These are phyloP conservation scores for Pulveroboletus sp. DNA, from an alignment of 768 basidiomycete genomes.

Conservation along the genomic window DNA sequence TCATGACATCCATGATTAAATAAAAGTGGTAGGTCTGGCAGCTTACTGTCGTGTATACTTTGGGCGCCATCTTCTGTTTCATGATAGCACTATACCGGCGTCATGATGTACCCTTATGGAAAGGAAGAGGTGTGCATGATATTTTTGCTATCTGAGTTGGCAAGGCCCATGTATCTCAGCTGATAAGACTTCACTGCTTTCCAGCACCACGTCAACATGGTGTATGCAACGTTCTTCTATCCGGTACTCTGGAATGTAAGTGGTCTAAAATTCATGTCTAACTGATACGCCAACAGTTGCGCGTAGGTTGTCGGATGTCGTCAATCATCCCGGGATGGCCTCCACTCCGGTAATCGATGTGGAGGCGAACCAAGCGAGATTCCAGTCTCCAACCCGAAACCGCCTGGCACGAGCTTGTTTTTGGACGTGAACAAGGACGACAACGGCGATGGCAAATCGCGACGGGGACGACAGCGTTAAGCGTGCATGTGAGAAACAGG, in stretches of 20 bases:
- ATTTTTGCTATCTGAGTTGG: too few species aligned
- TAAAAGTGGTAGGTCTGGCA: too few species aligned
- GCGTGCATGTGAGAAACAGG: background rate
- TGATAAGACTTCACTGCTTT: too few species aligned
- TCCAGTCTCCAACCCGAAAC: constrained; percentile 1
- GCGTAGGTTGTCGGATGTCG: constrained; percentile 12
- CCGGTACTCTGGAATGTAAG: constrained; percentile 19
- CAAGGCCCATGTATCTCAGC: too few species aligned
- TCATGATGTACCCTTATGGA: too few species aligned
- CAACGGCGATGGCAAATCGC: background rate
- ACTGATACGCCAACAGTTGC: background rate
- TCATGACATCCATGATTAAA: too few species aligned
- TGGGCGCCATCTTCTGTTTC: too few species aligned
- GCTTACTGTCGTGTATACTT: too few species aligned
- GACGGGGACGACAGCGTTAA: background rate
- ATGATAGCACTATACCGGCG: too few species aligned
- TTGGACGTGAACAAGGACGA: constrained; percentile 8
- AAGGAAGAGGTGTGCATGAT: too few species aligned
- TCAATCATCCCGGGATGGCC: constrained; percentile 11
- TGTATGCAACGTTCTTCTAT: constrained; percentile 21
- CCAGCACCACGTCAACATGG: constrained; percentile 17
- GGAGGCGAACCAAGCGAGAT: constrained; percentile 10
- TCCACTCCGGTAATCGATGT: constrained; percentile 16
- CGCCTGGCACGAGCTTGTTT: constrained; percentile 12
- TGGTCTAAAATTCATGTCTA: background rate